Conservation (phyloP, 148 eudicot genomes). For the Persicaria tinctoria region DNA sequence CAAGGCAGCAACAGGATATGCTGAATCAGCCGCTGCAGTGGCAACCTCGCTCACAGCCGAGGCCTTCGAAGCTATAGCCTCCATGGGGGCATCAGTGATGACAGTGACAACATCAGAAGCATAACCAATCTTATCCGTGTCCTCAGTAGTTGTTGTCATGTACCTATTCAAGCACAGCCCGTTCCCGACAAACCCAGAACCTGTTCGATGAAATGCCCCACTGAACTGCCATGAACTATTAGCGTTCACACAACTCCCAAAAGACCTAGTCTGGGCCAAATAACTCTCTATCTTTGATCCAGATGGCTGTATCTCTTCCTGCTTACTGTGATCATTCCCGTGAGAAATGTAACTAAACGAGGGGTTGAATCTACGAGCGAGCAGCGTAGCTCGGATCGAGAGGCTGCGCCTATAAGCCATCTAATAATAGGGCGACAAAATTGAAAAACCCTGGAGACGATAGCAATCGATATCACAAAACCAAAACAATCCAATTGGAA, state of each 20-base stretch:
- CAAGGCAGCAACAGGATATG: slow-evolving; percentile 63
- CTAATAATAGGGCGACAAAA: not conserved
- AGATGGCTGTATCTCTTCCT: not conserved
- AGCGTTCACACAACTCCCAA: slow-evolving; percentile 22
- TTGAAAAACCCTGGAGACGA: not conserved
- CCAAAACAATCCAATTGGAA: not conserved
- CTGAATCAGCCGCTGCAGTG: slow-evolving; percentile 83
- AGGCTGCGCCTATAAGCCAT: slow-evolving; percentile 83
- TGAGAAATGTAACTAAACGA: slow-evolving; percentile 38
- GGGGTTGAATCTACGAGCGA: slow-evolving; percentile 40
- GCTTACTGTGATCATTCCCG: slow-evolving; percentile 26
- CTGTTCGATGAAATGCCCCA: slow-evolving; percentile 13
- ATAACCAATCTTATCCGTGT: slow-evolving; percentile 31
- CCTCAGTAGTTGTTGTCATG: slow-evolving; percentile 49
- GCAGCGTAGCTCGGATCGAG: slow-evolving; percentile 41
- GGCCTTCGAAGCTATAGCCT: slow-evolving; percentile 36
- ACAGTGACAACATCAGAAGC: slow-evolving; percentile 46
- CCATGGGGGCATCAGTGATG: slow-evolving; percentile 35
- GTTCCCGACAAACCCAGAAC: slow-evolving; percentile 15
- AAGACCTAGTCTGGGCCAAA: slow-evolving; percentile 29
- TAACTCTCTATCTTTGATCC: slow-evolving; percentile 13
- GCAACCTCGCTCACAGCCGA: slow-evolving; percentile 70
- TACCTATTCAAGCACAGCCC: slow-evolving; percentile 28
- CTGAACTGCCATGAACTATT: slow-evolving; percentile 17
- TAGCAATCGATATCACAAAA: not conserved